Evolutionary conservation across 768 basidiomycete genomes (phyloP).

Genomic region (Lactarius tabidus): DNA sequence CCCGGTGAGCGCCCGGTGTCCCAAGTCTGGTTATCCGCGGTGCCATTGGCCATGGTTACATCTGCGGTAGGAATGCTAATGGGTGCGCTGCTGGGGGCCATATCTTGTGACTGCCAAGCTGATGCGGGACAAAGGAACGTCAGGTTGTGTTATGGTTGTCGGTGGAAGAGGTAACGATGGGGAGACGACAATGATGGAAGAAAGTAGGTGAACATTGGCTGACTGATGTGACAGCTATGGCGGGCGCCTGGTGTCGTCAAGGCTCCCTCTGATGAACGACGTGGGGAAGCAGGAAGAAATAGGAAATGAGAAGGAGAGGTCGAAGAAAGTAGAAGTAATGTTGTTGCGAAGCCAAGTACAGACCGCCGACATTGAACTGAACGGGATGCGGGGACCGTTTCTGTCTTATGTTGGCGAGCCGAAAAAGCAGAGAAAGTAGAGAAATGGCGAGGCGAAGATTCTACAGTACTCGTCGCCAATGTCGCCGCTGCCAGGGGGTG

Average conservation of each 20-base stretch:
- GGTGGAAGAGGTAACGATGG: slow-evolving; percentile 23
- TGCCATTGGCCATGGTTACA: slow-evolving; percentile 44
- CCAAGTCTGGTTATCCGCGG: slow-evolving; percentile 55
- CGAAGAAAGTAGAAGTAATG: slow-evolving; percentile 21
- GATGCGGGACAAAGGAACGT: slow-evolving; percentile 41
- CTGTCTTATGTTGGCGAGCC: slow-evolving; percentile 25
- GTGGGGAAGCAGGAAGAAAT: slow-evolving; percentile 24
- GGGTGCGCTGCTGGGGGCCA: slow-evolving; percentile 53
- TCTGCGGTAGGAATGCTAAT: slow-evolving; percentile 67
- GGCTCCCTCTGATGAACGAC: slow-evolving; percentile 27
- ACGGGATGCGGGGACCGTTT: slow-evolving; percentile 22
- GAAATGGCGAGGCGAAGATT: slow-evolving; percentile 23
- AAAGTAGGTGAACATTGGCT: slow-evolving; percentile 25
- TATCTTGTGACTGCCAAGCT: slow-evolving; percentile 86
- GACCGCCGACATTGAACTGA: slow-evolving; percentile 25
- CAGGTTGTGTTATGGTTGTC: slow-evolving; percentile 38
- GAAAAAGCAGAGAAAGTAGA: slow-evolving; percentile 25
- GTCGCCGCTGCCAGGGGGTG: slow-evolving; percentile 43
- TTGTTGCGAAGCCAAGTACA: slow-evolving; percentile 26
- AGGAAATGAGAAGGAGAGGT: slow-evolving; percentile 13
- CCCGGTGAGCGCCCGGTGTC: slow-evolving; percentile 43
- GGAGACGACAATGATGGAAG: slow-evolving; percentile 32
- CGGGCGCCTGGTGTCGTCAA: slow-evolving; percentile 23
- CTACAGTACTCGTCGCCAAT: slow-evolving; percentile 38
- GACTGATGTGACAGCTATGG: slow-evolving; percentile 24